Evolutionary conservation across 208 protist species (phyloP), one percentile per base, ranked within the genome.

Genomic region (Crithidia fasciculata): DNA sequence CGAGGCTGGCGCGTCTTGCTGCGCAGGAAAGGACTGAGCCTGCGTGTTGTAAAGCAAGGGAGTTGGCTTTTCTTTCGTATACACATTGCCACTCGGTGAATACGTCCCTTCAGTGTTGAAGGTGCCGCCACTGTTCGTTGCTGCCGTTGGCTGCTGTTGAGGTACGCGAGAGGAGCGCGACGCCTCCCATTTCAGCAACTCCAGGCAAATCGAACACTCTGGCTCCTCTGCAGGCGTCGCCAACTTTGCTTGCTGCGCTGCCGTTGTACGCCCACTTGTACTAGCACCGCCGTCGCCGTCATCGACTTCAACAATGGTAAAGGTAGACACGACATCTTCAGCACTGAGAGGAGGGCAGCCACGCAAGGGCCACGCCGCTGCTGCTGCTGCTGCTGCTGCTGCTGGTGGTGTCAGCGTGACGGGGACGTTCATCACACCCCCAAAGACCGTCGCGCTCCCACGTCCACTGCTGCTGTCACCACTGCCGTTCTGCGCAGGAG

Each of bases 121-220:
- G 28, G 28, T 2, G 28, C 28, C 28, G 28, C 28, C 28, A 28
- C 28, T 39, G 12, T n/a, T 68, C 19, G 15, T n/a, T 56, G 41
- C 12, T 43, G 63, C 9, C 2, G 45, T 15, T 15, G 45, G 45
- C 45, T 8, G 9, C 12, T 8, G 9, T 36, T 39, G 53, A 50
- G 50, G 54, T 41, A 2, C 45, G 7, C 45, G 45, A 8, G 45
- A 15, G 45, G 45, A 10, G 12, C 5, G 12, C 13, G 15, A 5
- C 13, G 39, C 57, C 8, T 47, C 39, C 45, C 15, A 9, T 15
- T 62, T 69, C 39, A 76, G 70, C 28, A 37, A 12, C 39, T 76
- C 70, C 12, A 76, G 36, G 41, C 70, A 76, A 9, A 76, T 69
- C 16, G 70, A 15, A 18, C 70, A 76, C 40, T 69, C 70, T 28